Evolutionary conservation across 495 filamentous ascomycete species (phyloP).

Genomic region (Thermothielavioides terrestris): DNA sequence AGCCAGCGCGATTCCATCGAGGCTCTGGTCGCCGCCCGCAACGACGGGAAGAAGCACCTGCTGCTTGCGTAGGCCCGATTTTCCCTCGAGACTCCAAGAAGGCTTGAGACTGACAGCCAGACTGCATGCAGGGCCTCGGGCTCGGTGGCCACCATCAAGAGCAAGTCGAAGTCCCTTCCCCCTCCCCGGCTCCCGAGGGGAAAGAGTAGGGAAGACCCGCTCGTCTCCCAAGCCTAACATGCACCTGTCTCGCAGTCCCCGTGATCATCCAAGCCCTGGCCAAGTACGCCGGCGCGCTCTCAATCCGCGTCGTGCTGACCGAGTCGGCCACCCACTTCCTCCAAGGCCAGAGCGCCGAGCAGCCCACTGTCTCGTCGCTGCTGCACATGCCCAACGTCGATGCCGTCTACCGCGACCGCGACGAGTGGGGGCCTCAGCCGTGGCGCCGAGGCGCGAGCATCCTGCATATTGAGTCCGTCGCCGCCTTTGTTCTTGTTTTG

Average conservation of each 20-base stretch:
- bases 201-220: too few relatives aligned
- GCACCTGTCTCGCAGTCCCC: conserved; percentile 55
- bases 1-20: conserved; percentile 25
- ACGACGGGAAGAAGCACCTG: conserved; percentile 65
- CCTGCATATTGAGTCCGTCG: conserved; percentile 74
- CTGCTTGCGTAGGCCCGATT: conserved; percentile 56
- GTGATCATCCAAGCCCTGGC: conserved; percentile 55
- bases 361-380: conserved; percentile 52
- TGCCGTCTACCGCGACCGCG: conserved; percentile 62
- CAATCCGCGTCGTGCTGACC: conserved; percentile 73
- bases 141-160: conserved; percentile 80
- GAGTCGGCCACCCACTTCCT: conserved; percentile 64
- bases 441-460: conserved; percentile 63
- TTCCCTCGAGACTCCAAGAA: conserved; percentile 27
- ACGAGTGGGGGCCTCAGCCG: conserved; percentile 64
- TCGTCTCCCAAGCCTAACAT: too few relatives aligned
- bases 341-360: conserved; percentile 55
- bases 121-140: too few relatives aligned
- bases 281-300: conserved; percentile 46
- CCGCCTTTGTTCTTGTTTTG: too few relatives aligned
- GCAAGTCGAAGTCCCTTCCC: conserved; percentile 1
- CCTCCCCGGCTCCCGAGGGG: too few relatives aligned
- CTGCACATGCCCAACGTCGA: conserved; percentile 50
- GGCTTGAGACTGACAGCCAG: conserved; percentile 19
- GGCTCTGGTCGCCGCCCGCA: conserved; percentile 25